A percentile compares a stretch with the other conserved stretches of the same genome.
phyloP scores from a whole-genome alignment of 345 rosid species.

The Populus ilicifolia region DNA sequence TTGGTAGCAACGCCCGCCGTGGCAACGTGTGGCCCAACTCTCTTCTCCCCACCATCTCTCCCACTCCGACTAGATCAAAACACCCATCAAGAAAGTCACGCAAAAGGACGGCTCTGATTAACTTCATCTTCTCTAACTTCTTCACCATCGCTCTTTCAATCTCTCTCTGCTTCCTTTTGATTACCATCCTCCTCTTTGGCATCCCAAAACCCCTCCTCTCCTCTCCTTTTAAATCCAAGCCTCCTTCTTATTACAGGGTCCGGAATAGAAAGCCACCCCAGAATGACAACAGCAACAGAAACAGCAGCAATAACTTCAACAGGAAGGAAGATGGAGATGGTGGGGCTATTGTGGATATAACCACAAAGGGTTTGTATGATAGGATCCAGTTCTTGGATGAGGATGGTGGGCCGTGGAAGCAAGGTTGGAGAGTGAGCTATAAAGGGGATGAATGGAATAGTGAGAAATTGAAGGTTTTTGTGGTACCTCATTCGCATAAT shows the following conservation, averaged over 20 bases:
- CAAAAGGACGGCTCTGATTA: constrained; percentile 52
- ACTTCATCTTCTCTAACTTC: constrained; percentile 69
- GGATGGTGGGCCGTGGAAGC: constrained; percentile 96
- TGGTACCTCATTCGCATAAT: constrained; percentile 95
- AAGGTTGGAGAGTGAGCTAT: constrained; percentile 83
- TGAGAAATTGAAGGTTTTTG: constrained; percentile 80
- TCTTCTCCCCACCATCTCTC: constrained; percentile 40
- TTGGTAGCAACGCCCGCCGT: constrained; percentile 58
- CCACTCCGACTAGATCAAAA: constrained; percentile 48
- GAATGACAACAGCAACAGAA: neutral
- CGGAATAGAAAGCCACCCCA: constrained; percentile 19
- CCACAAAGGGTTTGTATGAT: constrained; percentile 83
- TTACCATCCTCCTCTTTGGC: constrained; percentile 69
- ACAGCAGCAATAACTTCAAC: neutral
- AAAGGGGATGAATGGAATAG: constrained; percentile 80
- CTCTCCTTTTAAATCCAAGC: constrained; percentile 44
- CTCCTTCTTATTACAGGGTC: constrained; percentile 5
- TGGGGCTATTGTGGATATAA: constrained; percentile 66
- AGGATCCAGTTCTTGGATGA: constrained; percentile 75
- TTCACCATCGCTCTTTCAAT: constrained; percentile 61
- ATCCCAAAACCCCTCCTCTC: constrained; percentile 59
- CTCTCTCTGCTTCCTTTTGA: constrained; percentile 67
- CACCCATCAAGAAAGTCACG: constrained; percentile 57
- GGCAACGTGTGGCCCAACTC: constrained; percentile 51
- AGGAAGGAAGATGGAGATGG: constrained; percentile 29